Conservation (phyloP, 495 filamentous ascomycete species). For the Symbiotaphrina buchneri region DNA sequence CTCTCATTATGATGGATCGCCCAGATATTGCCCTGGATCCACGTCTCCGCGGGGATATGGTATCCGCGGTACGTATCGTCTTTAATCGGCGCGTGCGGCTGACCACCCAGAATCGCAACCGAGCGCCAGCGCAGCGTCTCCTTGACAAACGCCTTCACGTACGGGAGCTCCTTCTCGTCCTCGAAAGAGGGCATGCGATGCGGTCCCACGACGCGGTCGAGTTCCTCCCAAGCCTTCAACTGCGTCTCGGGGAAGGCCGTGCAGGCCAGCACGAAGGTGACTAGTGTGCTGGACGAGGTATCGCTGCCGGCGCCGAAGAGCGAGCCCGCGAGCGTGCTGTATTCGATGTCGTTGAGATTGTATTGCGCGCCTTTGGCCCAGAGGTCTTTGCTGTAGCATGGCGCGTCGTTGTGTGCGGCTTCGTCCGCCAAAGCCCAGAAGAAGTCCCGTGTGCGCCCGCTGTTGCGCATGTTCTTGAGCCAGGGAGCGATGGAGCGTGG, state of each 20-base stretch:
- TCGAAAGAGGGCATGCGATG: constrained; percentile 9
- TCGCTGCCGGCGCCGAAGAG: constrained; percentile 14
- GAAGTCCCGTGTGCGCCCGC: no score
- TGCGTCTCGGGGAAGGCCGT: constrained; percentile 7
- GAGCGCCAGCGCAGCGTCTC: constrained; percentile 11
- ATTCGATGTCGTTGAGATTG: no score
- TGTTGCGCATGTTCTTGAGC: no score
- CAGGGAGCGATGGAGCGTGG: no score
- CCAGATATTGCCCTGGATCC: constrained; percentile 4
- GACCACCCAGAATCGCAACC: constrained; percentile 6
- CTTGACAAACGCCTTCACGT: constrained; percentile 9
- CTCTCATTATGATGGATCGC: constrained; percentile 4
- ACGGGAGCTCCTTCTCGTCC: constrained; percentile 10
- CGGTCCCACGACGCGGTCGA: constrained; percentile 10
- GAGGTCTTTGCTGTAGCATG: no score
- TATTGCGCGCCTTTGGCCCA: no score
- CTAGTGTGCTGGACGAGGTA: constrained; percentile 10
- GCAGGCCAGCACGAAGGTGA: constrained; percentile 11
- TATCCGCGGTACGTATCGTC: constrained; percentile 6
- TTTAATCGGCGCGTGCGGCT: constrained; percentile 6
- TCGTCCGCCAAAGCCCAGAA: no score
- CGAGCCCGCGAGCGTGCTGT: no score
- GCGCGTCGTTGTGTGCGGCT: no score
- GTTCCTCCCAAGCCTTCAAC: constrained; percentile 10
- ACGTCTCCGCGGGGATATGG: constrained; percentile 4